phyloP scores from a whole-genome alignment of 208 protist genomes.

The Leishmania amazonensis region DNA sequence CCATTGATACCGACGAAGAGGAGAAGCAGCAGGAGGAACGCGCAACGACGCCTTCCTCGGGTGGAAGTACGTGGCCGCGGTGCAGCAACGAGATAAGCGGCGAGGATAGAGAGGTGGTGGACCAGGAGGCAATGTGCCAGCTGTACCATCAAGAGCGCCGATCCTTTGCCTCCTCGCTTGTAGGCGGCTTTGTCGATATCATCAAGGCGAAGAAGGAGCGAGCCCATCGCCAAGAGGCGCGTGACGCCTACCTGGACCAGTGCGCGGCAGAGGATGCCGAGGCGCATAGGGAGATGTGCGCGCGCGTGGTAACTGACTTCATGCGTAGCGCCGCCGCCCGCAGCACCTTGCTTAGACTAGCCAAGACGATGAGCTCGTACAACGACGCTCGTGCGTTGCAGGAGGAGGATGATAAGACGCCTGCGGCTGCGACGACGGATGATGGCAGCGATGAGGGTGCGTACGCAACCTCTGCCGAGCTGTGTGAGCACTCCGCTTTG shows the following conservation, averaged over 20 bases:
- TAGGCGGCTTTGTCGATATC: slow-evolving; percentile 7
- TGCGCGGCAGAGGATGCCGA: slow-evolving; percentile 9
- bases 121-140: not conserved
- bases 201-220: slow-evolving; percentile 28
- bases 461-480: not conserved
- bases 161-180: not conserved
- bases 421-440: not conserved
- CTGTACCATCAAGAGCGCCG: slow-evolving; percentile 11
- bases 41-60: not conserved
- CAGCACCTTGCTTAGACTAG: slow-evolving; percentile 7
- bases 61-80: not conserved
- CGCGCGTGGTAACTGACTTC: slow-evolving; percentile 24
- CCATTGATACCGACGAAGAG: not conserved
- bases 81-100: not conserved
- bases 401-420: slow-evolving; percentile 7
- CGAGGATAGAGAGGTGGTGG: not conserved
- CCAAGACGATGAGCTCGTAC: slow-evolving; percentile 13
- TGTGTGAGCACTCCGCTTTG: not conserved
- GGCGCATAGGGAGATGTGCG: slow-evolving; percentile 20
- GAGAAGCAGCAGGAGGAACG: not conserved
- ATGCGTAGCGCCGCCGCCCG: slow-evolving; percentile 27
- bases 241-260: slow-evolving; percentile 26
- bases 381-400: slow-evolving; percentile 22
- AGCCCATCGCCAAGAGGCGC: slow-evolving; percentile 9
- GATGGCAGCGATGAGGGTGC: slow-evolving; percentile 10